A percentile compares a stretch with the other conserved stretches of the same genome.
phyloP scores from a whole-genome alignment of 2,329 filamentous ascomycete genomes.

The Dactylonectria macrodidyma region DNA sequence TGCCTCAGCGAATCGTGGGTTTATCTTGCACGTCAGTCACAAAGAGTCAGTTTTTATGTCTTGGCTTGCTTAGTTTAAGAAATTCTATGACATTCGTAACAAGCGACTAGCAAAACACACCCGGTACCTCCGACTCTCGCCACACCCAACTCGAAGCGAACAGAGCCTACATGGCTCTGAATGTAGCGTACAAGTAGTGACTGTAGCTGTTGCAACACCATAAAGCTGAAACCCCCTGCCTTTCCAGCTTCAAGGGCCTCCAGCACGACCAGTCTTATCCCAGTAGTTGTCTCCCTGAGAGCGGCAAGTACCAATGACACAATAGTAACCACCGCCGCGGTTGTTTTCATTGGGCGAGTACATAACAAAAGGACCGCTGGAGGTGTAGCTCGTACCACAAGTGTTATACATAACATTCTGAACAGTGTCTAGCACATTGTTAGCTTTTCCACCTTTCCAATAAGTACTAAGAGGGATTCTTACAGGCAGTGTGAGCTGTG shows the following conservation, averaged over 20 bases:
- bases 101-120: too few species aligned
- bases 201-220: too few species aligned
- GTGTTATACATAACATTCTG: not conserved
- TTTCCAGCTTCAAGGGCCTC: slow-evolving; percentile 40
- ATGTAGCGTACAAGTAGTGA: too few species aligned
- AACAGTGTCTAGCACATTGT: slow-evolving; percentile 4
- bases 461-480: not conserved
- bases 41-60: too few species aligned
- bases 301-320: slow-evolving; percentile 19
- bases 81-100: too few species aligned
- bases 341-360: slow-evolving; percentile 17
- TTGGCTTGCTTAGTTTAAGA: too few species aligned
- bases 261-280: slow-evolving; percentile 22
- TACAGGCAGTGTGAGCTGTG: slow-evolving; percentile 21
- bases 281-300: slow-evolving; percentile 21
- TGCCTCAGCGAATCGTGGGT: too few species aligned
- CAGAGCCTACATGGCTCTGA: too few species aligned
- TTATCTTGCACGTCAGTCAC: too few species aligned
- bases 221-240: too few species aligned
- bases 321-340: slow-evolving; percentile 23
- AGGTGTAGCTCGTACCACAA: not conserved
- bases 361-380: slow-evolving; percentile 8
- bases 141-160: too few species aligned
- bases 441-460: not conserved
- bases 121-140: too few species aligned